phyloP scores from a whole-genome alignment of 768 basidiomycete species.

The Boletus rubropictus region DNA sequence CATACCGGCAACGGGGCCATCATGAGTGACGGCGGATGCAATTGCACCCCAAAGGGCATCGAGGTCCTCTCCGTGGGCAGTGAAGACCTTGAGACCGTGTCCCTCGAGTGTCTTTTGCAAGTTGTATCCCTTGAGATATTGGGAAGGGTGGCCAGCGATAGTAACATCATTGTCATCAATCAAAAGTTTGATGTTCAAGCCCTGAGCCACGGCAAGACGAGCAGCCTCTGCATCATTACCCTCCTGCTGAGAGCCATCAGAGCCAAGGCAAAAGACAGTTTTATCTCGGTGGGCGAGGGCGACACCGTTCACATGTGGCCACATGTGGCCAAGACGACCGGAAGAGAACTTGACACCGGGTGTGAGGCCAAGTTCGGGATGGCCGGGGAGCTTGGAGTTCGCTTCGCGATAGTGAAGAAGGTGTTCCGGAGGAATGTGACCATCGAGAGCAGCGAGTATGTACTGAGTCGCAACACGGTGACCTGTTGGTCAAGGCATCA shows the following conservation, averaged over 20 bases:
- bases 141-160: constrained; percentile 84
- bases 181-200: constrained; percentile 77
- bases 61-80: constrained; percentile 72
- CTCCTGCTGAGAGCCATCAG: constrained; percentile 88
- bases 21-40: constrained; percentile 44
- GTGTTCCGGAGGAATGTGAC: constrained; percentile 64
- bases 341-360: constrained; percentile 94
- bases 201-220: constrained; percentile 77
- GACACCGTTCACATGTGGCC: constrained; percentile 83
- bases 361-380: constrained; percentile 84
- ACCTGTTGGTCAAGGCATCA: constrained; percentile 38
- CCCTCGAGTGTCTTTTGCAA: constrained; percentile 68
- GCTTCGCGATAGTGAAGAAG: constrained; percentile 83
- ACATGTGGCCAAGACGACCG: constrained; percentile 88
- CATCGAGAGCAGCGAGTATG: constrained; percentile 72
- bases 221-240: constrained; percentile 90
- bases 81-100: constrained; percentile 74
- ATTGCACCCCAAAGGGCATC: constrained; percentile 72
- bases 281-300: constrained; percentile 75
- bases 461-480: constrained; percentile 91
- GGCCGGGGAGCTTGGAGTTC: constrained; percentile 81
- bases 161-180: constrained; percentile 92
- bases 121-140: constrained; percentile 78
- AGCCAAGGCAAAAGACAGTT: constrained; percentile 77
- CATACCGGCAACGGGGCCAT: constrained; percentile 78